Evolutionary conservation across 2,329 filamentous ascomycete species (phyloP), one percentile per base, ranked within the genome.

Genomic region (Blastomyces silverae): DNA sequence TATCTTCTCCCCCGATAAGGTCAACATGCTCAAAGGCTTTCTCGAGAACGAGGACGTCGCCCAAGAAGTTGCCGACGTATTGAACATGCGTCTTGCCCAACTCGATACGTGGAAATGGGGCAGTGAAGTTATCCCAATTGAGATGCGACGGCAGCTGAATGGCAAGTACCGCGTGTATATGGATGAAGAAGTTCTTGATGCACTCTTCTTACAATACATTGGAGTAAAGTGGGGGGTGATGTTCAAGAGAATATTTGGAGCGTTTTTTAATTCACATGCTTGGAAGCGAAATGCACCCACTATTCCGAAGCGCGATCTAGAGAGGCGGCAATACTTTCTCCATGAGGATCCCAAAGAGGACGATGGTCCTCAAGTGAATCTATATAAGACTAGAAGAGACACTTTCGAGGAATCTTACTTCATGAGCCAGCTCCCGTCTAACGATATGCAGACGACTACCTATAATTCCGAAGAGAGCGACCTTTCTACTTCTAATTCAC

Each of bases 91-190:
- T 56, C 77, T 85, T 56, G 74, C 78, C 0, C 76, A 79, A 7
- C 70, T 86, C 2, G 77, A 81, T 25, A 80, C 73, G 31, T 86
- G 84, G 84, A 70, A 74, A 15, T 86, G 84, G 83, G 77, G 76
- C 20, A 70, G 73, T 1, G 72, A 74, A 4, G 79, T 76, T 3
- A 76, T 84, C 8, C 74, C 78, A 1, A 69, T 85, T 1, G 77
- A 82, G 57, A 80, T 82, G 76, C 78, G 83, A 46, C 79, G 81
- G 8, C 81, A 84, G 62, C 70, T 85, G 46, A 85, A 84, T 67
- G 82, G 83, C 2, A 82, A 83, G 66, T 87, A 87, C 70, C 78
- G 84, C 1, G 81, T 86, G 34, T 85, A 80, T 69, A 84, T 85
- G 77, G 82, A 86, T 61, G 82, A 84, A 68, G 85, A 87, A 66